Evolutionary conservation across 345 rosid species (phyloP).

Genomic region (Chamaenerion angustifolium): DNA sequence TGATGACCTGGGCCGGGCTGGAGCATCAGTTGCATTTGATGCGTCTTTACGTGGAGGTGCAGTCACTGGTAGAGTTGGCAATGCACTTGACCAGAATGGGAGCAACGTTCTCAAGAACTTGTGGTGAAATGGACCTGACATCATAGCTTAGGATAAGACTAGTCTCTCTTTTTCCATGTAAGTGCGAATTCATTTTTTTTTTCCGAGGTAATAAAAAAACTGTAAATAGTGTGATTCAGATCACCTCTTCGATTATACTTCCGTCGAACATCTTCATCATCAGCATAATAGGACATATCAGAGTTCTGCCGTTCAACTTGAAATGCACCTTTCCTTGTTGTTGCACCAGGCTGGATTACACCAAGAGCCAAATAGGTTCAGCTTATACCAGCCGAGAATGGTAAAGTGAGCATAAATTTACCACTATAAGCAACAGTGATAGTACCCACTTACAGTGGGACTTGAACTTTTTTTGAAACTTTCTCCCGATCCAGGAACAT

Average conservation of each 20-base stretch:
- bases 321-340: constrained; percentile 67
- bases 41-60: constrained; percentile 82
- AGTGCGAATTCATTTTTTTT: no score
- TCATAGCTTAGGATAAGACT: no score
- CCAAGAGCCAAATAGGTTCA: background rate
- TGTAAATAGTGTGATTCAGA: constrained; percentile 5
- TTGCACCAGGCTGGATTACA: constrained; percentile 51
- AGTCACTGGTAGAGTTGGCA: constrained; percentile 91
- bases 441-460: constrained; percentile 33
- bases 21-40: constrained; percentile 43
- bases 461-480: constrained; percentile 54
- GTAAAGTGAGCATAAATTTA: background rate
- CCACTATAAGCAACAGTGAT: constrained; percentile 4
- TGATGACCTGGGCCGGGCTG: constrained; percentile 61
- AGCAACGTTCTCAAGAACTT: constrained; percentile 86
- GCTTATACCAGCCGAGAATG: constrained; percentile 1
- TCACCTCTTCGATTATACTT: constrained; percentile 87
- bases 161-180: no score
- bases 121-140: constrained; percentile 67
- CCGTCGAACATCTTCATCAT: constrained; percentile 81
- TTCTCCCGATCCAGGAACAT: constrained; percentile 58
- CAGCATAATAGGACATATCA: constrained; percentile 66
- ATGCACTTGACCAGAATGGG: constrained; percentile 97
- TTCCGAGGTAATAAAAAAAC: no score
- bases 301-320: constrained; percentile 71